Base-by-base conservation (phyloP, 768 basidiomycete genomes). In the Trametes elegans region DNA sequence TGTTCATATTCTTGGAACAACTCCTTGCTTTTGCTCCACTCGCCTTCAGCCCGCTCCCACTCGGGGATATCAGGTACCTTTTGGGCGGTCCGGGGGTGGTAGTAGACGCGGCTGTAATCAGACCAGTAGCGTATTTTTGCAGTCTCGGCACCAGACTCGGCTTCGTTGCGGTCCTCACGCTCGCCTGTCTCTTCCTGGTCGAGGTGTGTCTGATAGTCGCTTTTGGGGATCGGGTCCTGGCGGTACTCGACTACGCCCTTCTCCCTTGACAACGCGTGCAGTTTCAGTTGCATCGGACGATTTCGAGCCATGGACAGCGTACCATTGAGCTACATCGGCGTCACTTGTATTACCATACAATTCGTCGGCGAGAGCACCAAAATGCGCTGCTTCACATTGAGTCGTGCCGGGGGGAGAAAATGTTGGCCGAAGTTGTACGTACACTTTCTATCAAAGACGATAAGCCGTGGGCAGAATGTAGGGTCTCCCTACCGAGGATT, bases 371-470 rank as follows among this genome's bases (percentile, higher is more conserved):
- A 88, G 69, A 1, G 82, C 73, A 28, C 88, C 88, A 60, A 88
- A 88, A 59, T 87, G 83, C 18, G 78, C 88, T 90, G 60, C 21
- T 31, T 29, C 5, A 47, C 19, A 7, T 3, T 47, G 16, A 28
- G n/a, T n/a, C n/a, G n/a, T n/a, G n/a, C n/a, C n/a, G n/a, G n/a
- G n/a, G n/a, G n/a, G n/a, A n/a, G n/a, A n/a, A n/a, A n/a, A n/a
- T n/a, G n/a, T n/a, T n/a, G n/a, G n/a, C n/a, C 19, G 26, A 18
- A 26, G 60, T n/a, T n/a, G n/a, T n/a, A n/a, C 71, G 59, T 55
- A 85, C 87, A 76, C 75, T 85, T 88, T 39, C 76, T 71, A 68
- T 90, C 89, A 63, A 91, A 82, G 18, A 80, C 67, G 26, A 91
- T 74, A 13, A 86, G 68, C 44, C 89, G 76, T 27, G 89, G 89